Evolutionary conservation across 2,329 filamentous ascomycete species (phyloP), one percentile per base, ranked within the genome.

Genomic region (Aspergillus transmontanensis): DNA sequence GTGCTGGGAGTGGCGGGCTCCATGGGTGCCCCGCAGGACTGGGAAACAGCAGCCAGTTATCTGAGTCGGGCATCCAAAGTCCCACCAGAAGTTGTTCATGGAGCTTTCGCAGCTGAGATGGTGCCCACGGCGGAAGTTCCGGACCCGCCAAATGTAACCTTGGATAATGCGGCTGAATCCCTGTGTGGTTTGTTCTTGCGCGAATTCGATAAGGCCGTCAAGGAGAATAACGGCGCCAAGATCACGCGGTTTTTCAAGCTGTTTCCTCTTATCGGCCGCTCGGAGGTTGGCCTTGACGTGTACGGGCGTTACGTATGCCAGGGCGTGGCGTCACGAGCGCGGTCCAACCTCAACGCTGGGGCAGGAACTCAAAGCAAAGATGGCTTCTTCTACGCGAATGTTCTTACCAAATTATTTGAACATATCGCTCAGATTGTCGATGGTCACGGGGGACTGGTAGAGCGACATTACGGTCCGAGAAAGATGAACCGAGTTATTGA

Each of bases 211-310:
- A 95, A 90, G 77, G 95, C 95, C 0, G 91, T 94, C 2, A 86
- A 87, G 65, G 93, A 95, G 48, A 90, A 87, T n/a, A 94, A 98
- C 72, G 93, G 92, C 4, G 86, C 91, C 28, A 93, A 91, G 75
- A 92, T 99, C 59, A 97, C 95, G 1, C 85, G 95, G 48, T 99
- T 99, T 82, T 99, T 99, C 82, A 99, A 99, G 81, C 83, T 99
- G 43, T 99, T 99, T 72, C 95, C 95, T 19, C 82, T 99, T 41
- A 97, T 99, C 73, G 94, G 91, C 16, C 87, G 94, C 65, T 89
- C 92, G 3, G 92, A 96, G 60, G 91, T 94, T 9, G 95, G 95
- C 0, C 78, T 99, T 61, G 94, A 99, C 78, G 92, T 97, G 3
- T 99, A 99, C 76, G 95, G 95, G 1, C 87, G 90, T 69, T 99